phyloP scores from a whole-genome alignment of 1,284 basidiomycete species.

The Wallemia mellicola region DNA sequence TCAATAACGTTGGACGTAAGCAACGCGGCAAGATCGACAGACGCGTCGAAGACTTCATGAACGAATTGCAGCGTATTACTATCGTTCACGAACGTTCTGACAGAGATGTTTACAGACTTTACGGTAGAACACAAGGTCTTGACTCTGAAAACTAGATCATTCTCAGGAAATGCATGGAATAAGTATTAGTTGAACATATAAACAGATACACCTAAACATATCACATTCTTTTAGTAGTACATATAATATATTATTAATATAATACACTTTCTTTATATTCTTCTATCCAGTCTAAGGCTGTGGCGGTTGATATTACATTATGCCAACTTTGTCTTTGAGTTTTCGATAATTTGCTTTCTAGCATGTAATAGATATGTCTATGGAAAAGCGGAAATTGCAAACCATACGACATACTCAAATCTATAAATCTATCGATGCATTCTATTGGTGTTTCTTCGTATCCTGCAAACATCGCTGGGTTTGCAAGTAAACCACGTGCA shows the following conservation, averaged over 20 bases:
- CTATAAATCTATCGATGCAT: slow-evolving; percentile 21
- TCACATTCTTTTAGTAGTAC: too few species aligned
- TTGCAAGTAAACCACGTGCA: slow-evolving; percentile 27
- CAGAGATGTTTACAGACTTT: background rate
- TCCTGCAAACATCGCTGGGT: slow-evolving; percentile 26
- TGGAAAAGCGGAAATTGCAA: slow-evolving; percentile 23
- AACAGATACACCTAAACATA: too few species aligned
- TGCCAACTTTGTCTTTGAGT: slow-evolving; percentile 24
- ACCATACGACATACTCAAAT: slow-evolving; percentile 19
- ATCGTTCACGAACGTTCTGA: slow-evolving; percentile 19
- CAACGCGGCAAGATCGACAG: slow-evolving; percentile 20
- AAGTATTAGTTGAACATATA: background rate
- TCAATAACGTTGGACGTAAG: slow-evolving; percentile 21
- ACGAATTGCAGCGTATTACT: slow-evolving; percentile 21
- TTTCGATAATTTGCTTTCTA: slow-evolving; percentile 20
- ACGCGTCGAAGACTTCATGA: slow-evolving; percentile 22
- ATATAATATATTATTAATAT: too few species aligned
- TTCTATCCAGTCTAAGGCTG: slow-evolving; percentile 21
- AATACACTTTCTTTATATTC: slow-evolving; percentile 1
- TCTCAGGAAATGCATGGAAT: background rate
- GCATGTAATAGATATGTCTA: slow-evolving; percentile 21
- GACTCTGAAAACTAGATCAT: background rate
- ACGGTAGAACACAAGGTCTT: background rate
- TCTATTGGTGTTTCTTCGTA: slow-evolving; percentile 21
- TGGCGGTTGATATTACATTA: slow-evolving; percentile 18